phyloP scores from a whole-genome alignment of 768 basidiomycete species.

The Vararia minispora region DNA sequence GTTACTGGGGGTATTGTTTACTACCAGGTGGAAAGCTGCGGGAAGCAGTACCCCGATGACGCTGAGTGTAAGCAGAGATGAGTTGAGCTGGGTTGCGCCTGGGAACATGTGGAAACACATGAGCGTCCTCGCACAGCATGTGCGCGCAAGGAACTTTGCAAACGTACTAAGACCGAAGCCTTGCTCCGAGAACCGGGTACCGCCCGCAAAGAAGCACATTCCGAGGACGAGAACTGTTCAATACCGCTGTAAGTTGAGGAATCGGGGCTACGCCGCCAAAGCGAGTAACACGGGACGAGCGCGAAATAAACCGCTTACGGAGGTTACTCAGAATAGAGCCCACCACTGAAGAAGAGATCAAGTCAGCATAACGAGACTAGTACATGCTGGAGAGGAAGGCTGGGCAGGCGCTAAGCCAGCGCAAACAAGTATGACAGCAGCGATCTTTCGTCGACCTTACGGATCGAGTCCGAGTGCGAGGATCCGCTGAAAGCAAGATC shows the following conservation, averaged over 20 bases:
- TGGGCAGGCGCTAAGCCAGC: no score
- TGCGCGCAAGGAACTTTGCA: constrained; percentile 1
- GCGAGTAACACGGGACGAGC: not conserved
- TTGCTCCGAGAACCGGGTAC: constrained; percentile 67
- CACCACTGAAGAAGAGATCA: constrained; percentile 21
- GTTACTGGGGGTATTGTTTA: constrained; percentile 14
- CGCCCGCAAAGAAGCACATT: constrained; percentile 88
- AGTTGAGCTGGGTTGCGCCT: constrained; percentile 61
- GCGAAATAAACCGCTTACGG: constrained; percentile 17
- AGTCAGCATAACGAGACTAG: not conserved
- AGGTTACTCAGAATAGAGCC: constrained; percentile 38
- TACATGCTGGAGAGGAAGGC: not conserved
- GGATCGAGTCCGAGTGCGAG: no score
- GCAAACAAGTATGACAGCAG: no score
- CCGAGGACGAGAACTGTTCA: constrained; percentile 64
- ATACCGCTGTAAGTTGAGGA: no score
- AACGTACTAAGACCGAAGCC: constrained; percentile 65
- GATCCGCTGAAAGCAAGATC: no score
- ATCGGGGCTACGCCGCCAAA: no score
- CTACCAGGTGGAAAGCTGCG: constrained; percentile 65
- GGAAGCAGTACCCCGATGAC: constrained; percentile 73
- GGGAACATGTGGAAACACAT: not conserved
- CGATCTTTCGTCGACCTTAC: no score
- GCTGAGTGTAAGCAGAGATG: constrained; percentile 65
- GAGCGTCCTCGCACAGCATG: not conserved